Conservation (phyloP, 352 stramenopile genomes). For the Phytophthora tentaculata region DNA sequence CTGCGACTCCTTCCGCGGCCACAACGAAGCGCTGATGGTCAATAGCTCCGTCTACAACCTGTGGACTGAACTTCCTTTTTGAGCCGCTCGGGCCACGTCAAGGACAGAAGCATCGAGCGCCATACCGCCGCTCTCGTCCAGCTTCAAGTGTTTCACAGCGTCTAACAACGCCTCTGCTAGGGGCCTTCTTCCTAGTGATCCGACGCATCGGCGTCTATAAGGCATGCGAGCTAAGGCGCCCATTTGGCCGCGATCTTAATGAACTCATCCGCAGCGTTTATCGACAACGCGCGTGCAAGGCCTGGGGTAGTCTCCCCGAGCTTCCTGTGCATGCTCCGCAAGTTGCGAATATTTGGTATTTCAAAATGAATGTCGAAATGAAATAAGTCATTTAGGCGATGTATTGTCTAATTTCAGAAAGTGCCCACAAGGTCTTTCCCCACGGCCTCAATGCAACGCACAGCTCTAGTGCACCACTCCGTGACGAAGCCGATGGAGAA, state of each 20-base stretch:
- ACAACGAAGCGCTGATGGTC: slow-evolving; percentile 52
- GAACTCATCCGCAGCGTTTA: slow-evolving; percentile 68
- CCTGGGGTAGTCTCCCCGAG: slow-evolving; percentile 67
- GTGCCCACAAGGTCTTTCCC: too few relatives aligned
- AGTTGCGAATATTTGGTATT: too few relatives aligned
- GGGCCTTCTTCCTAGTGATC: slow-evolving; percentile 52
- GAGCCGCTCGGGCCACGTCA: slow-evolving; percentile 63
- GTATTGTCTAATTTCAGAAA: too few relatives aligned
- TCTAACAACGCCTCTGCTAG: slow-evolving; percentile 53
- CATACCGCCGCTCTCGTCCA: slow-evolving; percentile 35
- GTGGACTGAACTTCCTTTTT: slow-evolving; percentile 62
- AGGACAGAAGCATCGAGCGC: slow-evolving; percentile 56
- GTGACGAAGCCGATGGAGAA: too few relatives aligned
- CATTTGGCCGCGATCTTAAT: slow-evolving; percentile 64
- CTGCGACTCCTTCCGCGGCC: slow-evolving; percentile 46
- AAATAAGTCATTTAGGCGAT: too few relatives aligned
- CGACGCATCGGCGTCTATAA: slow-evolving; percentile 27
- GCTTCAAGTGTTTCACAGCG: slow-evolving; percentile 59
- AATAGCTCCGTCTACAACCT: slow-evolving; percentile 53
- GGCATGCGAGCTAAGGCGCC: slow-evolving; percentile 29
- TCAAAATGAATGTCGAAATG: too few relatives aligned
- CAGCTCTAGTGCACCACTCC: too few relatives aligned
- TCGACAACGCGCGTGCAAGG: slow-evolving; percentile 66
- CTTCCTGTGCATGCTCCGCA: slow-evolving; percentile 48
- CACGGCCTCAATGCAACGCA: too few relatives aligned